Conservation (phyloP, 371 early-diverging fungal species). For the Rhizopus sp. region DNA sequence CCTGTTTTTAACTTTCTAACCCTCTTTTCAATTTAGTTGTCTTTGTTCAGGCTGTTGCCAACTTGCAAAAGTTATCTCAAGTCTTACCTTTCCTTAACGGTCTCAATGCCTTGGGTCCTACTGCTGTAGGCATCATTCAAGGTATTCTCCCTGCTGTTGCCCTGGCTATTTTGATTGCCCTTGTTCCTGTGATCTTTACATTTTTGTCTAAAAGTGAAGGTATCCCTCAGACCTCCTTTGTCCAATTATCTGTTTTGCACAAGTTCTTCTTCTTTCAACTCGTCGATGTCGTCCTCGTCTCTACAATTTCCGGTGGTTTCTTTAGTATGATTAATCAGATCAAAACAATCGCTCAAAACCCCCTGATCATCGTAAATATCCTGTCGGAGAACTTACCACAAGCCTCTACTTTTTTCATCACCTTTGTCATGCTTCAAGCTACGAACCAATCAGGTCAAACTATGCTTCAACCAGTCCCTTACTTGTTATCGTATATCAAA, state of each 20-base stretch:
- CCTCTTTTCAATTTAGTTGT: slow-evolving; percentile 29
- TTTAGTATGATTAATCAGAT: slow-evolving; percentile 42
- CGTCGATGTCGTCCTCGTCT: slow-evolving; percentile 80
- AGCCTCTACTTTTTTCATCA: slow-evolving; percentile 79
- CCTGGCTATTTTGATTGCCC: slow-evolving; percentile 69
- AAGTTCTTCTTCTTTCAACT: slow-evolving; percentile 84
- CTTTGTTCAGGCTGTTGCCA: slow-evolving; percentile 65
- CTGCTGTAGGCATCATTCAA: slow-evolving; percentile 66
- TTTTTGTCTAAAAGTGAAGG: slow-evolving; percentile 71
- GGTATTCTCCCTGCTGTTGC: slow-evolving; percentile 80
- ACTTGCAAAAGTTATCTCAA: slow-evolving; percentile 57
- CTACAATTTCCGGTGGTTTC: slow-evolving; percentile 71
- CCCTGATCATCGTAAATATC: slow-evolving; percentile 49
- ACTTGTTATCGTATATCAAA: slow-evolving; percentile 64
- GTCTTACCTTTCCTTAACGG: slow-evolving; percentile 50
- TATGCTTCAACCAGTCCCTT: slow-evolving; percentile 66
- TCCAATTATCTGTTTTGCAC: slow-evolving; percentile 60
- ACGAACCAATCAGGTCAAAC: slow-evolving; percentile 67
- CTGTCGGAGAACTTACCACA: slow-evolving; percentile 65
- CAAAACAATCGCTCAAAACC: slow-evolving; percentile 38
- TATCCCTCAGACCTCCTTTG: slow-evolving; percentile 60
- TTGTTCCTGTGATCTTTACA: slow-evolving; percentile 74
- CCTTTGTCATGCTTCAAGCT: slow-evolving; percentile 77
- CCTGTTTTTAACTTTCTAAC: neutral
- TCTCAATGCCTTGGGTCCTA: slow-evolving; percentile 33